Evolutionary conservation across 2,329 filamentous ascomycete species (phyloP).

Genomic region (Cyclaneusma minus): DNA sequence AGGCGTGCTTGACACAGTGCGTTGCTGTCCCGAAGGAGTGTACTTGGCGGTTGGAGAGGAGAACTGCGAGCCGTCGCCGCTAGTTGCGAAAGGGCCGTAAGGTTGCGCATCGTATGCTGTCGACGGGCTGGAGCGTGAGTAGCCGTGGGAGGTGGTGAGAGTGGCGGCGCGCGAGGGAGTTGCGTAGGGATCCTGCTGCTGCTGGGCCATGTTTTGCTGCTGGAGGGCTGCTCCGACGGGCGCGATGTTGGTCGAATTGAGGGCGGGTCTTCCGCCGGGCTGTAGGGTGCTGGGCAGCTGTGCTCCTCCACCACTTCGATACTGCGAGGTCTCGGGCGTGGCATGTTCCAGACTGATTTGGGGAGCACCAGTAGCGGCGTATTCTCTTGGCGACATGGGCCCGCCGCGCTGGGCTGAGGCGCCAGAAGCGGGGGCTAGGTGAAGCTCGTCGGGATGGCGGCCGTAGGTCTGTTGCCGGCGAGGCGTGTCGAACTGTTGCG

Average conservation of each 20-base stretch:
- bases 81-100: conserved; percentile 46
- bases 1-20: conserved; percentile 64
- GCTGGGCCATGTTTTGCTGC: conserved; percentile 28
- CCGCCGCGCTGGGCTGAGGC: conserved; percentile 14
- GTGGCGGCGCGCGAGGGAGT: conserved; percentile 51
- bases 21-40: conserved; percentile 39
- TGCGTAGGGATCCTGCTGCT: conserved; percentile 39
- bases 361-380: conserved; percentile 29
- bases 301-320: conserved; percentile 23
- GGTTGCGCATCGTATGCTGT: conserved; percentile 36
- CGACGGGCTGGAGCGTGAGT: conserved; percentile 74
- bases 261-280: conserved; percentile 35
- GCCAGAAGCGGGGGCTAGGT: conserved; percentile 26
- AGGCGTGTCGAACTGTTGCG: conserved; percentile 31
- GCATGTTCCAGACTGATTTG: conserved; percentile 45
- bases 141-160: conserved; percentile 52
- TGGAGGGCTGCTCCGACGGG: conserved; percentile 41
- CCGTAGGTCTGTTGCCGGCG: conserved; percentile 29
- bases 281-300: conserved; percentile 45
- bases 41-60: conserved; percentile 41
- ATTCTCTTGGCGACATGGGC: conserved; percentile 26
- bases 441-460: conserved; percentile 38
- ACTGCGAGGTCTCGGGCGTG: conserved; percentile 30
- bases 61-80: conserved; percentile 48
- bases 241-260: conserved; percentile 38